Percentiles rank a stretch among this genome's conserved stretches.
These are phyloP conservation scores for Globisporangium radiosum DNA, from an alignment of 352 stramenopile genomes.

Conservation along the genomic window DNA sequence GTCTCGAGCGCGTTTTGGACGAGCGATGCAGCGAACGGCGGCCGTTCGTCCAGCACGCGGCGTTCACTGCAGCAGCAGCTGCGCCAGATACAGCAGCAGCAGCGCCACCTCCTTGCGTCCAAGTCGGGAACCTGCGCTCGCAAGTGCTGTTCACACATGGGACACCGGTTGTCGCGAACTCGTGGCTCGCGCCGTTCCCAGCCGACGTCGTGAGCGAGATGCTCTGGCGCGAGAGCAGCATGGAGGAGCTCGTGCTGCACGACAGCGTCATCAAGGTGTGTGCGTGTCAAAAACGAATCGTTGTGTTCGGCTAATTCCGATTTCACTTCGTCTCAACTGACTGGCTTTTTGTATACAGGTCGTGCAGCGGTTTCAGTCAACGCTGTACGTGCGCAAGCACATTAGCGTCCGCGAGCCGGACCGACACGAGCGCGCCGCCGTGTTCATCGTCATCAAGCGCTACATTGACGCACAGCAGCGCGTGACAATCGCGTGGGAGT, in stretches of 20 bases:
- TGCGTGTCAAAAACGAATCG: too few species aligned
- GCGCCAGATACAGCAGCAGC: too few species aligned
- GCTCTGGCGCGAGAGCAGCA: neutral
- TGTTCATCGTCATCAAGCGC: slow-evolving; percentile 2
- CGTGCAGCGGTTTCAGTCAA: neutral
- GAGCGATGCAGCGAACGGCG: neutral
- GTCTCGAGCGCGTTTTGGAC: slow-evolving; percentile 3
- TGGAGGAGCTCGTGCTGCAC: too few species aligned
- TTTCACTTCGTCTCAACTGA: too few species aligned
- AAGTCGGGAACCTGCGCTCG: too few species aligned
- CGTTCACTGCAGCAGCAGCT: too few species aligned
- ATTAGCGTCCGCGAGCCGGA: neutral
- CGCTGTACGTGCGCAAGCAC: slow-evolving; percentile 6
- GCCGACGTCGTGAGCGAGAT: neutral
- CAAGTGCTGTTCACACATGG: neutral
- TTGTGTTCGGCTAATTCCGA: too few species aligned
- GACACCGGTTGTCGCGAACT: slow-evolving; percentile 1
- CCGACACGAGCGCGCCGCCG: neutral
- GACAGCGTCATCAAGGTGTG: too few species aligned
- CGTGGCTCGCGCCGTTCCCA: slow-evolving; percentile 1
- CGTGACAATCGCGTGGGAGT: slow-evolving; percentile 5
- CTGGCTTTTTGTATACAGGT: too few species aligned
- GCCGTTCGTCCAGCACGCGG: neutral
- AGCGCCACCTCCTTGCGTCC: too few species aligned
- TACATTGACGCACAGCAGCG: neutral